Base-by-base conservation (phyloP, 352 stramenopile genomes). In the Aphanomyces stellatus region DNA sequence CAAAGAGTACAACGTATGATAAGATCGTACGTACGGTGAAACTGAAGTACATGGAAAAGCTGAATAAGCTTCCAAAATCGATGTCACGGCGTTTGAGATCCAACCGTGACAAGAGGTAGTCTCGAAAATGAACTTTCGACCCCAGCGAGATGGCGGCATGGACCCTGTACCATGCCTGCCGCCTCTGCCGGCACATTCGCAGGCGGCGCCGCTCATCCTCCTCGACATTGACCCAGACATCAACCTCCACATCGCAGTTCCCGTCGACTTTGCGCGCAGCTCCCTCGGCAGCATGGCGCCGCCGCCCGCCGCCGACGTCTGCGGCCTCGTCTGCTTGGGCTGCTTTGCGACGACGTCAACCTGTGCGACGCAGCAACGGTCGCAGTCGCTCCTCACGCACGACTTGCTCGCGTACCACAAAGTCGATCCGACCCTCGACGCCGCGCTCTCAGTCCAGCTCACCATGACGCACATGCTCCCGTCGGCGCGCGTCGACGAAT, bases 381-480 rank as follows among this genome's bases (percentile, higher is more conserved):
- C 60, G 15, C 60, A 67, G 35, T 27, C 41, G 10, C 33, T 28
- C 13, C 22, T 67, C 4, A 53, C 60, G 10, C 40, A 37, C 48
- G 60, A 67, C n/a, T 31, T 67, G 17, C 25, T 67, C 3, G 17
- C 46, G 49, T 37, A 67, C 34, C 60, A 67, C n/a, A 19, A 24
- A 7, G 33, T 67, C 24, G 5, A 57, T 8, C 37, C 49, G 6
- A 22, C 10, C 4, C n/a, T 2, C 8, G 60, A 67, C 49, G 19
- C 24, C 31, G 27, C 24, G 5, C 48, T 55, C 7, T 10, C 60
- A 22, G 60, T 57, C 8, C 60, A 67, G 37, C 46, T 67, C 34
- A 41, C 57, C 10, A 67, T 67, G 60, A 67, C 60, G 2, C 19
- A 60, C n/a, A 33, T 67, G n/a, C 28, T 67, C 15, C 17, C 60